Percentiles rank a stretch among this genome's conserved stretches.
phyloP scores from a whole-genome alignment of 805 yeast species.

The Metschnikowia lochheadii region DNA sequence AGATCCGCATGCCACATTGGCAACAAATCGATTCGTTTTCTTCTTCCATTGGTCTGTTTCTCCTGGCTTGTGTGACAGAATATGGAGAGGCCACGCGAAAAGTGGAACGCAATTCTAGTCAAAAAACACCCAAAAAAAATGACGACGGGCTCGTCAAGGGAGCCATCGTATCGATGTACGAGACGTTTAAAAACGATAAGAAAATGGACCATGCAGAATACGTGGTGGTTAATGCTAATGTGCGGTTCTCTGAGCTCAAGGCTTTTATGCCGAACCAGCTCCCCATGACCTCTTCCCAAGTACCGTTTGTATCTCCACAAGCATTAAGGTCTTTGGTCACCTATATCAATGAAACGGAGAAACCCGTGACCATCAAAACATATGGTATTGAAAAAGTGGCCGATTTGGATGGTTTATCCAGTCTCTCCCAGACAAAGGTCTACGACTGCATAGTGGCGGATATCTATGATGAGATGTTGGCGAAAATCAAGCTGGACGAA shows the following conservation, averaged over 20 bases:
- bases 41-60: constrained; percentile 25
- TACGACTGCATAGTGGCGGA: constrained; percentile 53
- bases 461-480: constrained; percentile 52
- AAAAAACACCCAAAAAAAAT: neutral
- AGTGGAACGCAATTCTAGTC: neutral
- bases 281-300: constrained; percentile 44
- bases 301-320: constrained; percentile 54
- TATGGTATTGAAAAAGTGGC: constrained; percentile 37
- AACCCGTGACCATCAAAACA: constrained; percentile 36
- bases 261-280: constrained; percentile 53
- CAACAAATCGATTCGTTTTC: constrained; percentile 17
- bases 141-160: constrained; percentile 31
- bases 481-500: constrained; percentile 54
- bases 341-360: constrained; percentile 44
- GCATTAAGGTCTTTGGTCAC: constrained; percentile 60
- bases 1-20: constrained; percentile 59
- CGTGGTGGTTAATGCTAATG: constrained; percentile 62
- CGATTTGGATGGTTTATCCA: constrained; percentile 35
- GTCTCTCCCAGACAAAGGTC: constrained; percentile 41
- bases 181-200: constrained; percentile 26
- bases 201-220: constrained; percentile 35
- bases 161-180: constrained; percentile 40
- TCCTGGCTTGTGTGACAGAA: constrained; percentile 22
- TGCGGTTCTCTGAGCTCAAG: constrained; percentile 58
- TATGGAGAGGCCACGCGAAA: constrained; percentile 2